These are phyloP conservation scores for Onygenales sp. DNA, from an alignment of 2,329 filamentous ascomycete genomes.

Conservation along the genomic window DNA sequence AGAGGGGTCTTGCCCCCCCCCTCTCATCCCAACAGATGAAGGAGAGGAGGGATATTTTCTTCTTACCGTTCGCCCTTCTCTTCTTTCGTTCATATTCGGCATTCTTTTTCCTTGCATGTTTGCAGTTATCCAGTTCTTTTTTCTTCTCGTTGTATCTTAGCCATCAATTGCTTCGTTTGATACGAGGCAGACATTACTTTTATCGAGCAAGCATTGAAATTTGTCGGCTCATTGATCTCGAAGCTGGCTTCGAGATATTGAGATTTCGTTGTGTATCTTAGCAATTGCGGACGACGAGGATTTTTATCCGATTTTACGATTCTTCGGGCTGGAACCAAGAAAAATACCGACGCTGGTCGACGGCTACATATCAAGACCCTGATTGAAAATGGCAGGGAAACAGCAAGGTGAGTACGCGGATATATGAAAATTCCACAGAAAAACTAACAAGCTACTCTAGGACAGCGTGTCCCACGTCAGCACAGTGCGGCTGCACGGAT, in stretches of 20 bases:
- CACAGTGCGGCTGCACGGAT: background rate
- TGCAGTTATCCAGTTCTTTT: background rate
- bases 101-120: background rate
- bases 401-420: background rate
- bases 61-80: background rate
- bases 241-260: slow-evolving; percentile 2
- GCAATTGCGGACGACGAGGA: background rate
- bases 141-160: background rate
- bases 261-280: background rate
- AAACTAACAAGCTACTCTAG: background rate
- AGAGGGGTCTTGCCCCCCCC: no score
- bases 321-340: background rate
- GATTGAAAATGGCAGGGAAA: background rate
- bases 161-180: background rate
- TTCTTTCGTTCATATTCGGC: background rate
- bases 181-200: background rate
- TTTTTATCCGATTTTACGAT: background rate
- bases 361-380: background rate
- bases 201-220: background rate
- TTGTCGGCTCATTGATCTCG: background rate
- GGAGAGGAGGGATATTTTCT: background rate
- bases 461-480: slow-evolving; percentile 5
- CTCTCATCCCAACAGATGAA: no score
- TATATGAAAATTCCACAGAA: background rate
- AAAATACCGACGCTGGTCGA: background rate